A percentile compares a stretch with the other conserved stretches of the same genome.
These are phyloP conservation scores for Casuarina cunninghamiana DNA, from an alignment of 306 rosid species.

Conservation along the genomic window DNA sequence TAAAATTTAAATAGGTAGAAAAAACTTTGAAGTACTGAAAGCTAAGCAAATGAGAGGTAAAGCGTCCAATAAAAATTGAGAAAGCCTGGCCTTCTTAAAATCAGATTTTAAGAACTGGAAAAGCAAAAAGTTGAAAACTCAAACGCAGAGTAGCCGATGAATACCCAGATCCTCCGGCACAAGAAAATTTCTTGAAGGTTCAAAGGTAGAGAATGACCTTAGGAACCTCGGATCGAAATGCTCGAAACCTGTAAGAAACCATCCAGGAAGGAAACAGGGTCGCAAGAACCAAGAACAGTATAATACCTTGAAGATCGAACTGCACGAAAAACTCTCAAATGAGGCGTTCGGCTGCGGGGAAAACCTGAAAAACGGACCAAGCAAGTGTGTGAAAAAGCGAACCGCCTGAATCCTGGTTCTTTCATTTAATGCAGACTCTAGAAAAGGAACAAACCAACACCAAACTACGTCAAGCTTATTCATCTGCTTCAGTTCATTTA, in stretches of 20 bases:
- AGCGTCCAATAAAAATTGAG: not conserved
- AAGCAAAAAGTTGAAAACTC: constrained; percentile 16
- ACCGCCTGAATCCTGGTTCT: not conserved
- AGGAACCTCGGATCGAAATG: constrained; percentile 59
- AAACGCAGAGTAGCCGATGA: constrained; percentile 24
- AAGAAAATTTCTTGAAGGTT: not conserved
- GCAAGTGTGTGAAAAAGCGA: not conserved
- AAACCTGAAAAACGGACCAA: constrained; percentile 31
- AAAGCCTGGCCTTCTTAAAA: not conserved
- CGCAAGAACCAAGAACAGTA: constrained; percentile 13
- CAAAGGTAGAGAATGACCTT: not conserved
- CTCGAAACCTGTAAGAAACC: constrained; percentile 1
- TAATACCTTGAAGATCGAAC: constrained; percentile 10
- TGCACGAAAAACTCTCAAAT: constrained; percentile 30
- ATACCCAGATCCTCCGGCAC: constrained; percentile 30
- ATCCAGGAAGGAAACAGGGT: constrained; percentile 11
- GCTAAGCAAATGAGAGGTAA: not conserved
- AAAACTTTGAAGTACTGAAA: not conserved
- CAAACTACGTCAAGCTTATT: not conserved
- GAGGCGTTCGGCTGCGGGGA: constrained; percentile 24
- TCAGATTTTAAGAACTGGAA: constrained; percentile 21
- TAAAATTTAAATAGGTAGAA: not conserved
- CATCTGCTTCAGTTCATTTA: not conserved
- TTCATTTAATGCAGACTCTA: not conserved
- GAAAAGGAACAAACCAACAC: not conserved